These are phyloP conservation scores for Dunaliella primolecta DNA, from an alignment of 139 green algal species.

Conservation along the genomic window DNA sequence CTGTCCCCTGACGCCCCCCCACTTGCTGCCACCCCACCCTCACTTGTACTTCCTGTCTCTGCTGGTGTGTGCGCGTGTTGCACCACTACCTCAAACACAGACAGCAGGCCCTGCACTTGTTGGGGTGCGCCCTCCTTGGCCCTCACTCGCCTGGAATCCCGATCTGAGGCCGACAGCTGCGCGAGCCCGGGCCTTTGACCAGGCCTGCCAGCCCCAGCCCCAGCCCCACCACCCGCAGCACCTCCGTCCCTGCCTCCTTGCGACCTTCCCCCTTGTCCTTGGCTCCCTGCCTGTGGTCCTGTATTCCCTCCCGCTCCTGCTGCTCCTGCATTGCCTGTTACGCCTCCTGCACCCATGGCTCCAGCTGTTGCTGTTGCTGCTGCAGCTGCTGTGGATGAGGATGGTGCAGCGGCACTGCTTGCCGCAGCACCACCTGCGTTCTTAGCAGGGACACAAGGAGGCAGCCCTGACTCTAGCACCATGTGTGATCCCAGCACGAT, in stretches of 20 bases:
- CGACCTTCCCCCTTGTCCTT: too few species aligned
- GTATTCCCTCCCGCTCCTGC: not conserved
- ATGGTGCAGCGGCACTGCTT: too few species aligned
- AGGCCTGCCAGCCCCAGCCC: not conserved
- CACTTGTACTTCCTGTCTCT: too few species aligned
- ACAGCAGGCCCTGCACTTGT: slow-evolving; percentile 18
- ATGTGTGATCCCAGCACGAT: slow-evolving; percentile 30
- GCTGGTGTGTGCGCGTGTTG: not conserved
- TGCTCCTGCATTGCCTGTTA: too few species aligned
- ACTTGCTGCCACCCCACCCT: not conserved
- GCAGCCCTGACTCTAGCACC: not conserved
- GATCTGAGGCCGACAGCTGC: too few species aligned
- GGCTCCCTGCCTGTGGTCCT: too few species aligned
- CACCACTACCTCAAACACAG: slow-evolving; percentile 23
- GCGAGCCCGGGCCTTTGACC: not conserved
- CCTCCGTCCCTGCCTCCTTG: not conserved
- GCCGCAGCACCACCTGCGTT: too few species aligned
- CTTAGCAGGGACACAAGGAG: not conserved
- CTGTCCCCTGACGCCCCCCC: too few species aligned
- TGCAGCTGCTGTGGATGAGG: not conserved
- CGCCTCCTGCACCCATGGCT: too few species aligned
- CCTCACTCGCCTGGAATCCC: too few species aligned
- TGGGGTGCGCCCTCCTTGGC: not conserved
- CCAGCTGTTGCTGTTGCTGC: not conserved
- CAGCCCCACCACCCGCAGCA: not conserved